Conservation (phyloP, 345 rosid genomes). For the Citrus sinensis region DNA sequence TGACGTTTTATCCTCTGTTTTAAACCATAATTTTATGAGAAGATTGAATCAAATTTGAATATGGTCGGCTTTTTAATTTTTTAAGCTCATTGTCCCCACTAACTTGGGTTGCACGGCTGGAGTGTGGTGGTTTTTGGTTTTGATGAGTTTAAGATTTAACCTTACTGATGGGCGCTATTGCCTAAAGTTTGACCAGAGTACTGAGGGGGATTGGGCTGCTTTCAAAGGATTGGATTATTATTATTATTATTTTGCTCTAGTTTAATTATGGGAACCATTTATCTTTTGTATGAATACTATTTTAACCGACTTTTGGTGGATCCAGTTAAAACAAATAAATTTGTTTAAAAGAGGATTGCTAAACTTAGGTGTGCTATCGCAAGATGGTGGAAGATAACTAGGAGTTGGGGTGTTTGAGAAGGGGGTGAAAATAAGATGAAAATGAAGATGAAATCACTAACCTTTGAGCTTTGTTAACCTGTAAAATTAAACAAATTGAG, state of each 20-base stretch:
- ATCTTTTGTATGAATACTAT: no score
- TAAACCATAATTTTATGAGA: neutral
- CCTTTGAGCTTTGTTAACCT: no score
- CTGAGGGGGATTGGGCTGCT: neutral
- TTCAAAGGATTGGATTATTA: neutral
- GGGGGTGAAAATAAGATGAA: no score
- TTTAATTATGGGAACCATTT: neutral
- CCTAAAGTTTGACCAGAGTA: neutral
- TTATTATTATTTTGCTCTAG: neutral
- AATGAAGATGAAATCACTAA: no score
- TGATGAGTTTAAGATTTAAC: no score
- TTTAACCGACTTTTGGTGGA: neutral
- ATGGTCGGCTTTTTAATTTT: neutral
- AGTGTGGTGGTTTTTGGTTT: neutral
- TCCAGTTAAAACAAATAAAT: no score
- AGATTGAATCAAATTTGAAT: neutral
- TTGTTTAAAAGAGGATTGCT: no score
- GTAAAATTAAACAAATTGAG: no score
- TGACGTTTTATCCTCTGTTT: constrained; percentile 8
- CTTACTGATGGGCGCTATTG: neutral
- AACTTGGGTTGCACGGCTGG: neutral
- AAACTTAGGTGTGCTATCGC: no score
- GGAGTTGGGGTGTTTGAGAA: no score
- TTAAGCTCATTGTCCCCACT: neutral
- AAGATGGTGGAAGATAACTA: no score